phyloP scores from a whole-genome alignment of 805 yeast species.

The Huiozyma sinensis region DNA sequence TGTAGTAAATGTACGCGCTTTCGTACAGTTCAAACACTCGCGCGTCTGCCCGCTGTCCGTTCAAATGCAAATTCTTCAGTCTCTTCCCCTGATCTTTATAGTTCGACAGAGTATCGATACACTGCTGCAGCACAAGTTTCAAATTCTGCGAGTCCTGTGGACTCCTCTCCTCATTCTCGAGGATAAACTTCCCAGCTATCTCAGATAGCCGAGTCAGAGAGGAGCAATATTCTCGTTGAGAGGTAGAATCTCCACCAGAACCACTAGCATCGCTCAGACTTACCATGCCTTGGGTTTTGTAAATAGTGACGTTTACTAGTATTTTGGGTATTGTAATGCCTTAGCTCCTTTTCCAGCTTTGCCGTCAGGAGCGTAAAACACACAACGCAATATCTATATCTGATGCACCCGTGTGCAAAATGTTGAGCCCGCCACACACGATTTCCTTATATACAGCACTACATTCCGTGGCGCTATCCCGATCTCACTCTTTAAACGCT shows the following conservation, averaged over 20 bases:
- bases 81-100: slow-evolving; percentile 24
- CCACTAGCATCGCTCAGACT: too few species aligned
- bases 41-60: background rate
- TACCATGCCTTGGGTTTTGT: too few species aligned
- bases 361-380: too few species aligned
- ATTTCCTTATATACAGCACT: too few species aligned
- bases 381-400: background rate
- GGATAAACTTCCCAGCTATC: slow-evolving; percentile 14
- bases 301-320: too few species aligned
- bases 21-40: slow-evolving; percentile 12
- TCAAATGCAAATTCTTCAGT: slow-evolving; percentile 5
- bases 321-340: too few species aligned
- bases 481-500: too few species aligned
- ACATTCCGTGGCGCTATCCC: too few species aligned
- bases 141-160: slow-evolving; percentile 8
- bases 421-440: too few species aligned
- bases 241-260: too few species aligned
- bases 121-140: slow-evolving; percentile 19
- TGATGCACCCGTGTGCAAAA: background rate
- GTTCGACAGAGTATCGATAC: slow-evolving; percentile 24
- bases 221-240: slow-evolving; percentile 1
- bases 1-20: slow-evolving; percentile 27
- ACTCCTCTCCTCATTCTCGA: slow-evolving; percentile 6
- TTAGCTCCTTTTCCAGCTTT: too few species aligned
- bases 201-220: slow-evolving; percentile 6